Base-by-base conservation (phyloP, 2,329 filamentous ascomycete genomes). In the Fusarium liriodendri region DNA sequence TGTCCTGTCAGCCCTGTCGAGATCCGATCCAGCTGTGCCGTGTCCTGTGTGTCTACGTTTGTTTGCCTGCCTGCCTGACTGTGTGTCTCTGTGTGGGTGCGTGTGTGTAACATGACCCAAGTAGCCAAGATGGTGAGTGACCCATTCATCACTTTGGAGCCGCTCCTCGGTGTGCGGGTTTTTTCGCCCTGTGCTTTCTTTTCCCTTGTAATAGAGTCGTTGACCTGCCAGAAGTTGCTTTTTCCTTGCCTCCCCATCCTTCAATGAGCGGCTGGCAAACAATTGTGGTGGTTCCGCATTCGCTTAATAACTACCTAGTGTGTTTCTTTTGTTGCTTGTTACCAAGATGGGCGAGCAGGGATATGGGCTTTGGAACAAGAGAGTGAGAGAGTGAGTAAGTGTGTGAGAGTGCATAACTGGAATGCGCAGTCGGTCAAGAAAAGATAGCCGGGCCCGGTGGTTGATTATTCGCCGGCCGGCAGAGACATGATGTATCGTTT, bases 401-500 rank as follows among this genome's bases (percentile, higher is more conserved):
- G 45, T 50, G 45, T 50, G 45, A 29, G 25, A 50, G 45, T 29
- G 45, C 45, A 50, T 27, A 50, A 29, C 20, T 54, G 57, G 62
- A 62, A 62, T 55, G 42, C 62, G 62, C n/a, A 27, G 14, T 22
- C 29, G 32, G 25, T 29, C 25, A 18, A 32, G 59, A 70, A n/a
- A 13, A 13, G 29, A 62, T 57, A 64, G 27, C 47, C 47, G 27
- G 27, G 70, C 22, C 35, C 62, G 38, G 32, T 54, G 58, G 42
- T 45, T 29, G 25, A 27, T 27, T 62, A 60, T 69, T 74, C 57
- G 67, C 63, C 13, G 73, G 67, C 40, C 10, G 10, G 60, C 35
- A 22, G 18, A 62, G 47, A 74, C 47, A 59, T 74, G 71, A 73
- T 69, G 22, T 47, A 72, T 73, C 71, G 73, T 64, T 69, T 73